Evolutionary conservation across 78 protist species (phyloP), one percentile per base, ranked within the genome.

Genomic region (Guillardia theta): DNA sequence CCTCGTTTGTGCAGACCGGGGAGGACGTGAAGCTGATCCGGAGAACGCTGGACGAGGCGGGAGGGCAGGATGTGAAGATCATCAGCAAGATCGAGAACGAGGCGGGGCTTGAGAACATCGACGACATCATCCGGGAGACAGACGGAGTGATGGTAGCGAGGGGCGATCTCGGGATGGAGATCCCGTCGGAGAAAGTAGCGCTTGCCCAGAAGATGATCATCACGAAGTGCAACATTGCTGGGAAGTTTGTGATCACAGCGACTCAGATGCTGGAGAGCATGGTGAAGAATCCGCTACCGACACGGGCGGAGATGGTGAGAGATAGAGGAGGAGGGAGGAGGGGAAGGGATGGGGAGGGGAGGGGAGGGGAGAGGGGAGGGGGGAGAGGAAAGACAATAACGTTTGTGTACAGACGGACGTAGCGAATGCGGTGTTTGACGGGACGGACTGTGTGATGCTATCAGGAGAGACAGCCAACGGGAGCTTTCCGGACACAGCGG

Each of bases 101-200:
- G 77, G 96, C 94, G 93, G 99, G 97, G n/a, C 24, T 97, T 45
- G 36, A n/a, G 64, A 97, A 97, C 93, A 94, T 98, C 48, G 97
- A 94, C 50, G 97, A 88, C 33, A 98, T 98, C 90, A 54, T 98
- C n/a, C 53, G 5, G 37, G 96, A 0, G n/a, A 22, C 95, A 4
- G 98, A 98, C 95, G 99, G 98, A 27, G 46, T 97, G 53, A 98
- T 98, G 99, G 99, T 98, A 0, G 99, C 99, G 27, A 96, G 99
- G 15, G 99, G 99, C 21, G 99, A 98, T n/a, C 95, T 98, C 21
- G 98, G 98, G 88, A 94, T 97, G 41, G 99, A 98, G 94, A 94
- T 98, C 18, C 97, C 98, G 48, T 48, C 48, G 53, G 88, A 87
- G 80, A 95, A 97, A 64, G 98, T 98, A 37, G 88, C 96, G 27